Percentiles rank a stretch among this genome's conserved stretches.
phyloP scores from a whole-genome alignment of 768 basidiomycete species.

The Punctularia strigosozonata region DNA sequence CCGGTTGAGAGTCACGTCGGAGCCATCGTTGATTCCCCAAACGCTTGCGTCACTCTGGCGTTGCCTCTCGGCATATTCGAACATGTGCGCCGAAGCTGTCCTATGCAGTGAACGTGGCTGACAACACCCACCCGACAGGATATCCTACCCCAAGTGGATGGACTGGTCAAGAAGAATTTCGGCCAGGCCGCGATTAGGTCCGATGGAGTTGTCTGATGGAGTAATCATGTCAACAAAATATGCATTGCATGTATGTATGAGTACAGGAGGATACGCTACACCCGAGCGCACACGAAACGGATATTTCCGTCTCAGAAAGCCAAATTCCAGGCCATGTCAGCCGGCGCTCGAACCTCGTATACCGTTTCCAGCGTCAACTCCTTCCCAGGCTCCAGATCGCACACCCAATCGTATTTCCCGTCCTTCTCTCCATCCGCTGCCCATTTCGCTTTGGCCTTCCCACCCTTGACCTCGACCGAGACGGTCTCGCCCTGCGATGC shows the following conservation, averaged over 20 bases:
- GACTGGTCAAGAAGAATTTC: constrained; percentile 43
- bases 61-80: constrained; percentile 74
- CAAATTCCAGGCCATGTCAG: constrained; percentile 17
- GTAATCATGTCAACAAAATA: background rate
- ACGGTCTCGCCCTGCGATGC: constrained; percentile 29
- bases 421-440: constrained; percentile 41
- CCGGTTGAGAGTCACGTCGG: constrained; percentile 61
- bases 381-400: constrained; percentile 29
- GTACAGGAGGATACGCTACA: too few relatives aligned
- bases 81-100: constrained; percentile 24
- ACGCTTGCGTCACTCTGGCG: constrained; percentile 65
- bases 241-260: too few relatives aligned
- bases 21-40: constrained; percentile 62
- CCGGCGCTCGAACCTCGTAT: constrained; percentile 41
- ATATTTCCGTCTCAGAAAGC: too few relatives aligned
- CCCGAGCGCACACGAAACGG: too few relatives aligned
- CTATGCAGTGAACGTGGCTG: background rate
- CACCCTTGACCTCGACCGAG: constrained; percentile 10
- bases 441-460: constrained; percentile 30
- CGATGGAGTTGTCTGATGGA: constrained; percentile 41
- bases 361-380: constrained; percentile 31
- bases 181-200: constrained; percentile 59
- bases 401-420: constrained; percentile 45
- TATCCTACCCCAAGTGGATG: constrained; percentile 54
- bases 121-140: constrained; percentile 28